Evolutionary conservation across 2,329 filamentous ascomycete species (phyloP).

Genomic region (Monilinia fructicola): DNA sequence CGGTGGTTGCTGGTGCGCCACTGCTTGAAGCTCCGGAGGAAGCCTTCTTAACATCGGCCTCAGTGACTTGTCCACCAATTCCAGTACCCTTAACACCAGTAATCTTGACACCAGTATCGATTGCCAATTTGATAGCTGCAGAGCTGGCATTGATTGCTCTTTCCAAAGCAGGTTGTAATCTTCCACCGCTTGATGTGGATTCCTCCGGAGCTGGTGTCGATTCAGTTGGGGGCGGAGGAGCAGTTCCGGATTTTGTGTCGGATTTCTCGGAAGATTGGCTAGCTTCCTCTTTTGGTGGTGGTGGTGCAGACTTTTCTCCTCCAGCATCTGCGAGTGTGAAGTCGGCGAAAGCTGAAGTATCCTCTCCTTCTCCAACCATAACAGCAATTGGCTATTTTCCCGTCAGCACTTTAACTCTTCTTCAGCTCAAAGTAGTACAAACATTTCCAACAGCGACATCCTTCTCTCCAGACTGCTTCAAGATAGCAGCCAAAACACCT

Average conservation of each 20-base stretch:
- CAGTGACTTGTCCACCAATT: conserved; percentile 81
- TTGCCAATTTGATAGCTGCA: conserved; percentile 76
- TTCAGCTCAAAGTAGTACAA: conserved; percentile 49
- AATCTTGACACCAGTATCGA: conserved; percentile 79
- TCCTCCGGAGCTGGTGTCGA: conserved; percentile 67
- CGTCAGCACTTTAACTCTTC: conserved; percentile 34
- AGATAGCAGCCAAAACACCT: conserved; percentile 88
- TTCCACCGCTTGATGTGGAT: conserved; percentile 71
- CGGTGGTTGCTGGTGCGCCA: conserved; percentile 57
- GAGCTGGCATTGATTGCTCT: conserved; percentile 73
- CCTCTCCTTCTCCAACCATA: conserved; percentile 86
- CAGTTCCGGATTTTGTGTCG: conserved; percentile 56
- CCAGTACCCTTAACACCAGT: conserved; percentile 83
- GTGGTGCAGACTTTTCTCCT: conserved; percentile 68
- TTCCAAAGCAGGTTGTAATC: conserved; percentile 79
- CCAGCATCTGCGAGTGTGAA: conserved; percentile 90
- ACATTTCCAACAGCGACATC: conserved; percentile 93
- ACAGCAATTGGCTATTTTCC: conserved; percentile 83
- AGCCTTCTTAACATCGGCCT: conserved; percentile 90
- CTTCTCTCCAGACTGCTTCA: conserved; percentile 91
- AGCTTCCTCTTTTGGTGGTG: conserved; percentile 65
- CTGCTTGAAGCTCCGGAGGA: conserved; percentile 54
- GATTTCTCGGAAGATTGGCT: conserved; percentile 61
- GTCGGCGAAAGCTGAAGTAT: conserved; percentile 82
- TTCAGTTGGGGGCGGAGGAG: conserved; percentile 60